Percentiles rank a stretch among this genome's conserved stretches.
These are phyloP conservation scores for Coemansia sp. DNA, from an alignment of 192 early-diverging fungal species.

Conservation along the genomic window DNA sequence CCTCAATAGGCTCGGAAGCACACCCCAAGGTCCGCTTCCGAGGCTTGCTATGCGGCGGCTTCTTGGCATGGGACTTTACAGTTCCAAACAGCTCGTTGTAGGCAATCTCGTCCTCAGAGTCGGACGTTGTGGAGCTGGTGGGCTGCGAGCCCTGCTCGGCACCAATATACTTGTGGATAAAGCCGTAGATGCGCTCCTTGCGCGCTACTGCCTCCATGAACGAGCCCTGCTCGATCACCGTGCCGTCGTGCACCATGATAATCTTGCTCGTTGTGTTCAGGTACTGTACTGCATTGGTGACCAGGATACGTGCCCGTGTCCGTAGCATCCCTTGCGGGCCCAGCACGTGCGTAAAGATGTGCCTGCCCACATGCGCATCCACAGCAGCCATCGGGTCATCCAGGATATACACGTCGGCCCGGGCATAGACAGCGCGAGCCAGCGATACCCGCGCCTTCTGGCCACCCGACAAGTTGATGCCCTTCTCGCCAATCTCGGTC, in stretches of 20 bases:
- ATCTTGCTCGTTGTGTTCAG: conserved; percentile 61
- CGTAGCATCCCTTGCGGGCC: conserved; percentile 80
- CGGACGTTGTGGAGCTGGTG: conserved; percentile 9
- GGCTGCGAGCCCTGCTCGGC: conserved; percentile 8
- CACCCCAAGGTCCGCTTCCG: conserved; percentile 44
- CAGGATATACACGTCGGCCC: conserved; percentile 82
- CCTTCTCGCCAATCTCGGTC: conserved; percentile 44
- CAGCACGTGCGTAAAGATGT: conserved; percentile 84
- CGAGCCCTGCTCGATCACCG: conserved; percentile 36
- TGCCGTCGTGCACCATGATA: conserved; percentile 58
- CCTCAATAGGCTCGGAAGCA: conserved; percentile 52
- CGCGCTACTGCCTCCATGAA: conserved; percentile 43
- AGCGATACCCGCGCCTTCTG: conserved; percentile 67
- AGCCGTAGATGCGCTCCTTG: conserved; percentile 44
- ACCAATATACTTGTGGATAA: conserved; percentile 37
- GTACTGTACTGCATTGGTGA: conserved; percentile 77
- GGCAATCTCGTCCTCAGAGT: conserved; percentile 37
- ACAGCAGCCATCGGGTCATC: conserved; percentile 56
- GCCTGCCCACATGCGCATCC: conserved; percentile 61
- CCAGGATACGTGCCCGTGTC: conserved; percentile 72
- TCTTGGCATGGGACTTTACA: too few species aligned
- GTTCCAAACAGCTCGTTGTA: too few species aligned
- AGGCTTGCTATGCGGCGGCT: too few species aligned
- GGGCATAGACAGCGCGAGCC: conserved; percentile 77
- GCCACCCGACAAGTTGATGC: conserved; percentile 88